Percentiles rank a stretch among this genome's conserved stretches.
Evolutionary conservation across 1,284 basidiomycete genomes (phyloP).

Genomic region (Trichosporon asahii): DNA sequence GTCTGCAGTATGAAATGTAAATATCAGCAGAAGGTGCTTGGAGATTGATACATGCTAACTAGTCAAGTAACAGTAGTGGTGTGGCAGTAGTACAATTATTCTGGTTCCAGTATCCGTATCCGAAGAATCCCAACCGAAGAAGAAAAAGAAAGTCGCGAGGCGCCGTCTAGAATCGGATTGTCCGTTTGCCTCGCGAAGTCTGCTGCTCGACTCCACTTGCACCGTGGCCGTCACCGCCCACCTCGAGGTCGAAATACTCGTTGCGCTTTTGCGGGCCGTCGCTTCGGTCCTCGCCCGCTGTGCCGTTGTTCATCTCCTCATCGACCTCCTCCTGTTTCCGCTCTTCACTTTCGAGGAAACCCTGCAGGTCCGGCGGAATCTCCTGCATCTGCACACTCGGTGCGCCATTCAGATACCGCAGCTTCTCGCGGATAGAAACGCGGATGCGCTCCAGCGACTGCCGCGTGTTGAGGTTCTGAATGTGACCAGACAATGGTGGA

Average conservation of each 20-base stretch:
- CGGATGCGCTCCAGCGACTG: constrained; percentile 81
- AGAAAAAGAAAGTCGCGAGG: neutral
- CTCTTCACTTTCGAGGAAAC: constrained; percentile 73
- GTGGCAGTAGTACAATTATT: neutral
- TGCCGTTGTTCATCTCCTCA: constrained; percentile 58
- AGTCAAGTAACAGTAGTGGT: neutral
- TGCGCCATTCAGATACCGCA: constrained; percentile 89
- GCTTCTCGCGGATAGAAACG: constrained; percentile 78
- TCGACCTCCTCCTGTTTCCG: constrained; percentile 64
- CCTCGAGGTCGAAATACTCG: constrained; percentile 26
- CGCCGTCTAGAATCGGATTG: constrained; percentile 22
- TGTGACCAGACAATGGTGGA: constrained; percentile 81
- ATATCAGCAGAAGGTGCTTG: neutral
- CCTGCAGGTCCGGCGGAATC: constrained; percentile 85
- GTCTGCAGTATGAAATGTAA: neutral
- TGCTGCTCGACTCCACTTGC: constrained; percentile 5
- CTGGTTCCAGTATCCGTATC: neutral
- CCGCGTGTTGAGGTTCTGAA: constrained; percentile 88
- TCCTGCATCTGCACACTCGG: constrained; percentile 96
- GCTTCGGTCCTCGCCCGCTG: constrained; percentile 18
- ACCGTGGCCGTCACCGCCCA: constrained; percentile 19
- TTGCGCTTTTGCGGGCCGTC: constrained; percentile 25
- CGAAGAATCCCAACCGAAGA: neutral
- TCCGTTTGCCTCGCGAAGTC: constrained; percentile 21
- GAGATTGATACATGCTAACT: constrained; percentile 8